phyloP scores from a whole-genome alignment of 2,329 filamentous ascomycete species.

The Lecanicillium sp. region DNA sequence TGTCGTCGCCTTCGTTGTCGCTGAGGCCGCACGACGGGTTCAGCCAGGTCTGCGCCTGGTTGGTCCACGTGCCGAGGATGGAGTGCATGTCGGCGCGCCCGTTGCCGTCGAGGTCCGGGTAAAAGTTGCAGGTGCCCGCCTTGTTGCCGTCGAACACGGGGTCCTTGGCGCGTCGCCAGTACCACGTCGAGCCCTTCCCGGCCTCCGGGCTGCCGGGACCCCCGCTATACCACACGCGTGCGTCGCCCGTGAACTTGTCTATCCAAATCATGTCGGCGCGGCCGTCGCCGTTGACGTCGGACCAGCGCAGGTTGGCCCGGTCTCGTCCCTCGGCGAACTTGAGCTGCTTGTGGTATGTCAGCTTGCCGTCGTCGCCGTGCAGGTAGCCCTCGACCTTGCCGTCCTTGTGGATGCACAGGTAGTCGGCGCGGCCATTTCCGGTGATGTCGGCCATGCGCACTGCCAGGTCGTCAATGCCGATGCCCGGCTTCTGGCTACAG shows the following conservation, averaged over 20 bases:
- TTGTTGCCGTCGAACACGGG: slow-evolving; percentile 9
- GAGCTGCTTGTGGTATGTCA: slow-evolving; percentile 20
- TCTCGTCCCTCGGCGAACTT: slow-evolving; percentile 25
- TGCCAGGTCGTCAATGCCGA: slow-evolving; percentile 23
- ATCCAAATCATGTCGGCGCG: slow-evolving; percentile 28
- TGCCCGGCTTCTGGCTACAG: slow-evolving; percentile 20
- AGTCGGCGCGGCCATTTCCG: slow-evolving; percentile 23
- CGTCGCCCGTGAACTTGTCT: slow-evolving; percentile 29
- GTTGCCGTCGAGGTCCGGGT: slow-evolving; percentile 23
- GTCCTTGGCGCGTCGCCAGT: slow-evolving; percentile 13
- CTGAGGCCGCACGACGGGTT: neutral
- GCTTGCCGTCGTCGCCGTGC: slow-evolving; percentile 18
- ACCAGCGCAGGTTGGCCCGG: slow-evolving; percentile 30
- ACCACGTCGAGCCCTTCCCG: slow-evolving; percentile 15
- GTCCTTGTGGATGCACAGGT: slow-evolving; percentile 26
- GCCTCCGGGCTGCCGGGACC: slow-evolving; percentile 14
- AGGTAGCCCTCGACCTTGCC: slow-evolving; percentile 21
- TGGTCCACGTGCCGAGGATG: slow-evolving; percentile 5
- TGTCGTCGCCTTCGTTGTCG: neutral
- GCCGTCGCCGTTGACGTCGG: slow-evolving; percentile 33
- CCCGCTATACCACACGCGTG: slow-evolving; percentile 20
- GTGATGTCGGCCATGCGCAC: slow-evolving; percentile 27
- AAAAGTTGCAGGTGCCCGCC: slow-evolving; percentile 16
- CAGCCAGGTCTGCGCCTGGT: neutral
- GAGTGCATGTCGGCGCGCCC: slow-evolving; percentile 21